These are phyloP conservation scores for Atkinsonella texensis DNA, from an alignment of 2,329 filamentous ascomycete species.

Conservation along the genomic window DNA sequence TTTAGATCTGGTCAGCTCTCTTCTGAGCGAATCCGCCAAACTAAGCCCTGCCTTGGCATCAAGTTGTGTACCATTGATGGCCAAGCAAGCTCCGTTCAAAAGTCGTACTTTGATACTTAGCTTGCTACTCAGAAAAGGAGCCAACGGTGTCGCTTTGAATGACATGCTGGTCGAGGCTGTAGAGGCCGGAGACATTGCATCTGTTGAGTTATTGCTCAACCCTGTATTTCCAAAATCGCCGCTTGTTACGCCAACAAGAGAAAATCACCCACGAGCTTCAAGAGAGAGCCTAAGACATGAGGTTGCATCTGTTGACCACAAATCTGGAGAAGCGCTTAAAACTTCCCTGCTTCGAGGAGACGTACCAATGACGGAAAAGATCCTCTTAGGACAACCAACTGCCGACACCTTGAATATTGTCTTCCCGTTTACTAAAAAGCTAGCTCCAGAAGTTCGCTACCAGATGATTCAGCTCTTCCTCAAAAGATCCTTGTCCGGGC, in stretches of 20 bases:
- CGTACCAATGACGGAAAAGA: conserved; percentile 29
- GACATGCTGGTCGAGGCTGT: conserved; percentile 39
- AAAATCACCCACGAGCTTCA: conserved; percentile 14
- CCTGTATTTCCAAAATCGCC: conserved; percentile 29
- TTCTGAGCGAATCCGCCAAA: conserved; percentile 32
- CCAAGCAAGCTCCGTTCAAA: conserved; percentile 32
- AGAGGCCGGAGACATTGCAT: conserved; percentile 33
- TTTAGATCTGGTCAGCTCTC: conserved; percentile 31
- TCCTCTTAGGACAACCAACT: conserved; percentile 35
- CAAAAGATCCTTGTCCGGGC: conserved; percentile 32
- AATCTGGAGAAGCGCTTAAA: conserved; percentile 37
- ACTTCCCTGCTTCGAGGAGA: conserved; percentile 36
- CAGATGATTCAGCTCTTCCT: conserved; percentile 39
- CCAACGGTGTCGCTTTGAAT: conserved; percentile 32
- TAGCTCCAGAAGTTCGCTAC: conserved; percentile 31
- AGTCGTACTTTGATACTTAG: conserved; percentile 32
- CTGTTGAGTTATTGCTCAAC: conserved; percentile 36
- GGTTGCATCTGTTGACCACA: conserved; percentile 40
- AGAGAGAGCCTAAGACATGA: conserved; percentile 26
- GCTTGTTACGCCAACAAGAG: conserved; percentile 8
- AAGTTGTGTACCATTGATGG: conserved; percentile 36
- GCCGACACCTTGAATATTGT: conserved; percentile 33
- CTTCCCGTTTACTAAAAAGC: conserved; percentile 34
- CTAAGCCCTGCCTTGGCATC: conserved; percentile 35
- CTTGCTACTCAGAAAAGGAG: conserved; percentile 38